Evolutionary conservation across 768 basidiomycete species (phyloP).

Genomic region (Cyclocybe cylindracea): DNA sequence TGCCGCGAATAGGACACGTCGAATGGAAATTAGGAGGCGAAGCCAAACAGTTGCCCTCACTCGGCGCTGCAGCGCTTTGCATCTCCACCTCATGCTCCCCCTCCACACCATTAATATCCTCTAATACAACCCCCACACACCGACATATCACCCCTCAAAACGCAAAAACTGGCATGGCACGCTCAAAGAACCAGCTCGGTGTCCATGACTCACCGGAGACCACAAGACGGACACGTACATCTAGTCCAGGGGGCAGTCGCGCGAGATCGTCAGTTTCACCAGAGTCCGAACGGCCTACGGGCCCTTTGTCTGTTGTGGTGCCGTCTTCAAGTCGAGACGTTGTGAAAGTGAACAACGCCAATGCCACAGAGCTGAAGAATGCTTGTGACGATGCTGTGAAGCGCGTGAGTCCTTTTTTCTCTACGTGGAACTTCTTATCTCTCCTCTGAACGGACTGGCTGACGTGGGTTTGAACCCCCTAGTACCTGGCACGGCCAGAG

Average conservation of each 20-base stretch:
- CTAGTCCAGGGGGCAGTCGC: slow-evolving; percentile 15
- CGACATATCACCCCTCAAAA: background rate
- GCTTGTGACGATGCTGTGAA: slow-evolving; percentile 88
- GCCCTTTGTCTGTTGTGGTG: slow-evolving; percentile 52
- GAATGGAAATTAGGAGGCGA: slow-evolving; percentile 1
- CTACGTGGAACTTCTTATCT: background rate
- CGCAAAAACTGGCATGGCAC: slow-evolving; percentile 15
- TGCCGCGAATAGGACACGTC: slow-evolving; percentile 15
- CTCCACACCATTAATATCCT: slow-evolving; percentile 6
- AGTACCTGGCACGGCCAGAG: slow-evolving; percentile 81
- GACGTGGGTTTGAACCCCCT: slow-evolving; percentile 5
- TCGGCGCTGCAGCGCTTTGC: background rate
- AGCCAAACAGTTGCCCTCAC: background rate
- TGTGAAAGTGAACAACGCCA: slow-evolving; percentile 64
- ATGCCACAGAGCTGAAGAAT: slow-evolving; percentile 61
- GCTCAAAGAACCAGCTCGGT: slow-evolving; percentile 14
- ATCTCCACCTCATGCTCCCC: background rate
- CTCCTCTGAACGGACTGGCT: background rate
- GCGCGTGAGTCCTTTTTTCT: slow-evolving; percentile 53
- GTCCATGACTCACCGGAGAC: slow-evolving; percentile 1
- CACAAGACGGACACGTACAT: slow-evolving; percentile 10
- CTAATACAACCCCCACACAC: background rate
- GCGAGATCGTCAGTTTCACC: slow-evolving; percentile 20
- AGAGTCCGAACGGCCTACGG: slow-evolving; percentile 48
- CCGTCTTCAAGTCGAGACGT: slow-evolving; percentile 48